Base-by-base conservation (phyloP, 768 basidiomycete genomes). In the Hygrocybe punicea region DNA sequence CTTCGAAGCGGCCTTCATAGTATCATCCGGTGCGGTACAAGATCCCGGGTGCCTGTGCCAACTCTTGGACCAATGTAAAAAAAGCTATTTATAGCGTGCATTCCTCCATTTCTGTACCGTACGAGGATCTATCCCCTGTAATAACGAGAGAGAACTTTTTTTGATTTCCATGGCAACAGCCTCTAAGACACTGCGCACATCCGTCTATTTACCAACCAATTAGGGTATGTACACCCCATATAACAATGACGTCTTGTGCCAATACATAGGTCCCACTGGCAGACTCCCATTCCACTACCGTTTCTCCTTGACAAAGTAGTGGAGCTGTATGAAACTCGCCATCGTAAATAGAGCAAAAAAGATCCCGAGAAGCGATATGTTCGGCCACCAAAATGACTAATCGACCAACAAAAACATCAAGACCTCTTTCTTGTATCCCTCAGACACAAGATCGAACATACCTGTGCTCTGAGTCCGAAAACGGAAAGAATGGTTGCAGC, bases 341-440 rank as follows among this genome's bases (percentile, higher is more conserved):
- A 83, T 68, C 5, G 89, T 93, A 71, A 94, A 93, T 2, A 78
- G 72, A 24, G 82, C 86, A 65, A 98, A 95, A 76, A 93, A 93
- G 48, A 93, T 91, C 6, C 79, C 88, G 5, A 98, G 79, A 0
- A 94, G 73, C 0, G 86, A 80, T 34, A 94, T 90, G 68, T 99
- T 95, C 0, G 97, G 97, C 91, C 91, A 98, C 97, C 97, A 99
- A 79, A 95, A 98, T 0, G 96, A 93, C 81, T 82, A 55, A 58
- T 14, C 50, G 54, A 6, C 7, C 11, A 40, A 4, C 19, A 13
- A 23, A 40, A 40, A 66, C 35, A 65, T 35, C 13, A 24, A 37
- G 16, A 42, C 23, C 11, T 13, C 14, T 11, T 23, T 36, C 21
- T 16, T 25, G 47, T 21, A 52, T 4, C 39, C 4, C 40, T 4